These are phyloP conservation scores for Hypomontagnella submonticulosa DNA, from an alignment of 495 filamentous ascomycete genomes.

Conservation along the genomic window DNA sequence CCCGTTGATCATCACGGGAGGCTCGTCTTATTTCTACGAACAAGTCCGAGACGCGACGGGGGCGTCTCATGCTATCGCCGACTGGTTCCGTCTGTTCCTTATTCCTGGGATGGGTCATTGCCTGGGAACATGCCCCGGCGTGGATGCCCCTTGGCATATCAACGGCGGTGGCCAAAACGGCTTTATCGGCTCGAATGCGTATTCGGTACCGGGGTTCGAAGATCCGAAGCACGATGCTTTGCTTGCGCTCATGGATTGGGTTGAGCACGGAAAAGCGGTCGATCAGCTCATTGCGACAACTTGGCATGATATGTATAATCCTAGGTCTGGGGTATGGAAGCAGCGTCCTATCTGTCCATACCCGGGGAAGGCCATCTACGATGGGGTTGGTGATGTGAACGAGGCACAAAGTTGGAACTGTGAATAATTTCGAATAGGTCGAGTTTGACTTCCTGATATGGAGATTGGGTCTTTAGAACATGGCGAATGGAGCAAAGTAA, in stretches of 20 bases:
- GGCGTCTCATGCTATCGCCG: conserved; percentile 24
- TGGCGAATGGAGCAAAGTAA: no score
- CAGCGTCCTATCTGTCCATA: conserved; percentile 60
- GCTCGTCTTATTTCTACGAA: conserved; percentile 56
- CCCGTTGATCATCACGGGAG: conserved; percentile 54
- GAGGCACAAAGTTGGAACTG: conserved; percentile 24
- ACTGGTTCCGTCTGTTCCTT: conserved; percentile 51
- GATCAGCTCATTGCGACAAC: conserved; percentile 56
- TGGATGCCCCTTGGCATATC: conserved; percentile 56
- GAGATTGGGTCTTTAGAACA: no score
- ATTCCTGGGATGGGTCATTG: conserved; percentile 56
- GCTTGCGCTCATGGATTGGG: conserved; percentile 64
- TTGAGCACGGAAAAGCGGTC: conserved; percentile 56
- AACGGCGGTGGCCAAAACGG: conserved; percentile 48
- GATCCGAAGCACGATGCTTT: conserved; percentile 59
- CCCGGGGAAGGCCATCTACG: conserved; percentile 48
- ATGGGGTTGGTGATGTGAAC: conserved; percentile 30
- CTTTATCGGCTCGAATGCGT: conserved; percentile 29
- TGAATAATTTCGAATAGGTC: background rate
- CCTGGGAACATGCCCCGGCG: conserved; percentile 28
- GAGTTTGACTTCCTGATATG: no score
- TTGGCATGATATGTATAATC: conserved; percentile 46
- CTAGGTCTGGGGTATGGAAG: conserved; percentile 49
- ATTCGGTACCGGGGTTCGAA: conserved; percentile 54
- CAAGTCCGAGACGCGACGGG: conserved; percentile 26